Base-by-base conservation (phyloP, 257 asterid species). In the Salvia miltiorrhiza region DNA sequence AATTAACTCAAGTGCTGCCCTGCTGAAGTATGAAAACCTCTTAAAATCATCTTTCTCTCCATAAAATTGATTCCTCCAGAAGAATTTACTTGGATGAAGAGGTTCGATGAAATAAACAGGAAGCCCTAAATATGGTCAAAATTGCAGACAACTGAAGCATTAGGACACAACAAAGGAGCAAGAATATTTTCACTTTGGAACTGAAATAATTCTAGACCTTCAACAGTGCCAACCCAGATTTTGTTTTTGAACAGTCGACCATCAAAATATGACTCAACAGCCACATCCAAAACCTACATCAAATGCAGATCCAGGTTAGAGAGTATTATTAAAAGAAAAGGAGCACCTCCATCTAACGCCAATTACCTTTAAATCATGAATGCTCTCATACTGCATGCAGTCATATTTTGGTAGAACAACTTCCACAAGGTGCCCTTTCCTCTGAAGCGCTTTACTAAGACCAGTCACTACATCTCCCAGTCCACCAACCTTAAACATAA, bases 91-190 rank as follows among this genome's bases (percentile, higher is more conserved):
- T 11, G 96, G 96, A 78, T 93, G 99, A 64, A 76, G 96, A 74
- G 99, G 97, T 83, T 93, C 99, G 23, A 93, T 87, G 79, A 93
- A 91, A 77, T 93, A 89, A 70, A 93, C 97, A 72, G 99, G 99
- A 67, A 93, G 93, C 41, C 99, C 99, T 93, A 75, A 54, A 71
- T 65, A 61, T 23, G 59, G 5, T 40, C 56, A 54, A 70, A 40
- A 20, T 65, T 62, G 71, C 49, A 70, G 39, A 53, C 63, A 77
- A 40, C n/a, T 53, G 65, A 65, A 61, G 70, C 63, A 54, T 84
- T 48, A 75, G 63, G 72, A 53, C 21, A 63, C 60, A 54, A 48
- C 12, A 71, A 69, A 69, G 64, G 68, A 69, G 54, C 65, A 74
- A 54, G 50, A 74, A 63, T 47, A 49, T 8, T 45, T 14, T 70